Evolutionary conservation across 2,329 filamentous ascomycete species (phyloP), one percentile per base, ranked within the genome.

Genomic region (Eutypella sp.): DNA sequence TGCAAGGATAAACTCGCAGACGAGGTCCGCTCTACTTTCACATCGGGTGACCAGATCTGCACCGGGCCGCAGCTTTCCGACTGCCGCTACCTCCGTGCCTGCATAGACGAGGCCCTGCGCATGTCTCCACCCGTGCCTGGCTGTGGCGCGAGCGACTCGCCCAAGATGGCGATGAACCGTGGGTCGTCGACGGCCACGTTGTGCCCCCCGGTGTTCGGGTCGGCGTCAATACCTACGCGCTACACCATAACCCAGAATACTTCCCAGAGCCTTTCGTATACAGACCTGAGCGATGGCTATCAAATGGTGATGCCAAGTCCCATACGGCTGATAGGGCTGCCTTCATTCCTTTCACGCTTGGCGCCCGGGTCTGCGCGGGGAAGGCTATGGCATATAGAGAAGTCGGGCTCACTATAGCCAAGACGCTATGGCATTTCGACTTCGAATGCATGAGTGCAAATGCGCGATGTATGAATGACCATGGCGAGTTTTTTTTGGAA

Each of bases 51-150:
- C 3, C 13, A 36, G 13, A 36, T 36, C n/a, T 8, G n/a, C 13
- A 16, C 8, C 10, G 33, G 33, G 8, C 11, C 33, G 7, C 11
- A 7, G 18, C 33, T 36, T 7, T n/a, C 33, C 11, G 18, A 16
- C 18, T 36, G 33, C n/a, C 33, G n/a, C n/a, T 36, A 36, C n/a
- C 33, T 36, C 3, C 33, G 33, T 8, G 33, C 33, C 11, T 36
- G 33, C 33, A 16, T 42, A 19, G 41, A 42, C 5, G 41, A 42
- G 29, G 27, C 41, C 13, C 19, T 42, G 16, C 41, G 41, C 33
- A 36, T 36, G 11, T 36, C 33, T 8, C 33, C 33, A 7, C 11
- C 33, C 8, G 33, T 36, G 33, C 11, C 33, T 16, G n/a, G 33
- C 11, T 15, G 11, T 36, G 11, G 11, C 33, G 11, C 8, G 33